These are phyloP conservation scores for Lyophyllum atratum DNA, from an alignment of 768 basidiomycete species.

Conservation along the genomic window DNA sequence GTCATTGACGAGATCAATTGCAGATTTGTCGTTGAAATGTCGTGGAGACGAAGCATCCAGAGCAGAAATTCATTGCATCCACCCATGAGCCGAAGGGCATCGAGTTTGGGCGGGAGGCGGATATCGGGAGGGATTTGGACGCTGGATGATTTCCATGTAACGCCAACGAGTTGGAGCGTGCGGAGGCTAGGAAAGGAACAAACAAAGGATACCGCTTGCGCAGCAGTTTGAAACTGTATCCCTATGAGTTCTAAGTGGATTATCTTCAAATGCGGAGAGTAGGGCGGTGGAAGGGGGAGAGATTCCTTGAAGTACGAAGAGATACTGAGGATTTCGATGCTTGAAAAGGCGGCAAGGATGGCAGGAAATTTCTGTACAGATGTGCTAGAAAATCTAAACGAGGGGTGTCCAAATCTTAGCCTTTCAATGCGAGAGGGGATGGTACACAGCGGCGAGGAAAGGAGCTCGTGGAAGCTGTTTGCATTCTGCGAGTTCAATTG, in stretches of 20 bases:
- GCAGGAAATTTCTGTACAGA: neutral
- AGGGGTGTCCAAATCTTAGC: neutral
- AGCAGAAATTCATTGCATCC: neutral
- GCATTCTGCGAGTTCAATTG: neutral
- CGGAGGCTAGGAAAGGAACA: neutral
- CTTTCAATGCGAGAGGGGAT: neutral
- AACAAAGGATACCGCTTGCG: neutral
- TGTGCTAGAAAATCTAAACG: neutral
- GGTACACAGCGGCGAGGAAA: neutral
- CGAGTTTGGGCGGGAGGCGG: too few relatives aligned
- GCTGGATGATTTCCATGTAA: neutral
- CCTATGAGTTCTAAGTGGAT: neutral
- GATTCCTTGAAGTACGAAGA: too few relatives aligned
- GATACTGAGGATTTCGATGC: neutral
- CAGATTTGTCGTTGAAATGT: neutral
- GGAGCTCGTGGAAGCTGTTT: neutral
- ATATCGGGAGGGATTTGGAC: too few relatives aligned
- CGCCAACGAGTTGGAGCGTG: neutral
- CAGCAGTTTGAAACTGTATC: neutral
- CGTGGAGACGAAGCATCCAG: neutral
- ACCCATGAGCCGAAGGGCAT: neutral
- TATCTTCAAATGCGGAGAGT: neutral
- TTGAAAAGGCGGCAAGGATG: neutral
- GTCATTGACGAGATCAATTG: neutral
- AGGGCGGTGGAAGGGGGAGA: too few relatives aligned